Evolutionary conservation across 345 rosid genomes (phyloP).

Genomic region (Erucastrum elatum): DNA sequence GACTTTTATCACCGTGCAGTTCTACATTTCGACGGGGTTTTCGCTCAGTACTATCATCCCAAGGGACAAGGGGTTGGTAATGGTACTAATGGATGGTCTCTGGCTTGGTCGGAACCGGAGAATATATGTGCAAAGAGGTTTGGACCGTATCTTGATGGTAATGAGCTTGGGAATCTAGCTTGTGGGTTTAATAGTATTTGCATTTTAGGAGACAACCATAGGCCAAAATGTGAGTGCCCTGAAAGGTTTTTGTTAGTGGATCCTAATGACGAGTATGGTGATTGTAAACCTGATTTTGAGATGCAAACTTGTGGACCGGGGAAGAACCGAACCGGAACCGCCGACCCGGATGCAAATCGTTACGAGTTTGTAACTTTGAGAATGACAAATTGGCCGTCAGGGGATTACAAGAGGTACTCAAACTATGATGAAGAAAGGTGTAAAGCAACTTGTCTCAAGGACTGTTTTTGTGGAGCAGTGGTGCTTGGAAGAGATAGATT

Average conservation of each 20-base stretch:
- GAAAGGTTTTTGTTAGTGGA: slow-evolving; percentile 43
- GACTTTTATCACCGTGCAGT: slow-evolving; percentile 48
- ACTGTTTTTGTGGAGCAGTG: slow-evolving; percentile 63
- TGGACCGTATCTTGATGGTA: slow-evolving; percentile 13
- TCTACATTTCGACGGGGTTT: slow-evolving; percentile 14
- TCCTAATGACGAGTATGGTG: slow-evolving; percentile 39
- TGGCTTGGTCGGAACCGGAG: slow-evolving; percentile 45
- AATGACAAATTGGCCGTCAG: slow-evolving; percentile 42
- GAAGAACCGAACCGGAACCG: neutral
- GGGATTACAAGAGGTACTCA: slow-evolving; percentile 44
- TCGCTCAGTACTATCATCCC: slow-evolving; percentile 43
- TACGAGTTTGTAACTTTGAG: slow-evolving; percentile 36
- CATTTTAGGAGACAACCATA: slow-evolving; percentile 31
- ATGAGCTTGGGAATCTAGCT: slow-evolving; percentile 41
- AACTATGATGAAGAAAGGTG: slow-evolving; percentile 45
- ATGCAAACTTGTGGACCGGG: slow-evolving; percentile 41
- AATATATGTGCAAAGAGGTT: slow-evolving; percentile 44
- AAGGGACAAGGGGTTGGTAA: slow-evolving; percentile 23
- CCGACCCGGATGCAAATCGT: slow-evolving; percentile 19
- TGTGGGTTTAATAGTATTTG: slow-evolving; percentile 70
- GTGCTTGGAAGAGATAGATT: slow-evolving; percentile 24
- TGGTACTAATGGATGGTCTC: slow-evolving; percentile 26
- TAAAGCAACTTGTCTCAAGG: slow-evolving; percentile 48
- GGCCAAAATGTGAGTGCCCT: slow-evolving; percentile 54
- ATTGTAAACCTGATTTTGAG: slow-evolving; percentile 45